Evolutionary conservation across 169 alveolate genomes (phyloP).

Genomic region (Amoebophrya sp.): DNA sequence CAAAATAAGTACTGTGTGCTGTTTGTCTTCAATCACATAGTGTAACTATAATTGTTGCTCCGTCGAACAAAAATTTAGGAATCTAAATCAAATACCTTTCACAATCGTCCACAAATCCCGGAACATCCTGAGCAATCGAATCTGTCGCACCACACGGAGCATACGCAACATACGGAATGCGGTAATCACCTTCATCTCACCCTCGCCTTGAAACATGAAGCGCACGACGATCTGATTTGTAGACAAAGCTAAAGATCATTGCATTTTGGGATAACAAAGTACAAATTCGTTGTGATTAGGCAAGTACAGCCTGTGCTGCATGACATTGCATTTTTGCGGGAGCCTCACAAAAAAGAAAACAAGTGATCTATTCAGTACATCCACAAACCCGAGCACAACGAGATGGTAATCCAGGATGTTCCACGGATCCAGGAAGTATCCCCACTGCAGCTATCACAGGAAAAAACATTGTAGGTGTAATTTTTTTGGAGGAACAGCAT

Average conservation of each 20-base stretch:
- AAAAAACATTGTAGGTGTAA: too few relatives aligned
- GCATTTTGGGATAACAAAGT: too few relatives aligned
- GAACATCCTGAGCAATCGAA: not conserved
- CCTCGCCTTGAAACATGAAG: not conserved
- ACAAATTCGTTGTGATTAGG: too few relatives aligned
- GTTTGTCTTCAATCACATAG: too few relatives aligned
- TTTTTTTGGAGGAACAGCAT: too few relatives aligned
- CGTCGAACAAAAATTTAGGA: too few relatives aligned
- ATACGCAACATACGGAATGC: not conserved
- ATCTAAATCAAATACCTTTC: not conserved
- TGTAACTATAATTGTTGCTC: too few relatives aligned
- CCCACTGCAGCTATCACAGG: not conserved
- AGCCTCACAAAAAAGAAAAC: not conserved
- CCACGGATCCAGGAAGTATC: constrained; percentile 1
- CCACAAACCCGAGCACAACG: constrained; percentile 8
- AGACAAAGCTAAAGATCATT: too few relatives aligned
- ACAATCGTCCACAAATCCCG: constrained; percentile 17
- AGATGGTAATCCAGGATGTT: constrained; percentile 10
- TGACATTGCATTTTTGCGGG: too few relatives aligned
- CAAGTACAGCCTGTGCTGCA: too few relatives aligned
- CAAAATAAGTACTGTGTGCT: too few relatives aligned
- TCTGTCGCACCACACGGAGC: constrained; percentile 20
- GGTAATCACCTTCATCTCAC: not conserved
- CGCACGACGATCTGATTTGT: constrained; percentile 13
- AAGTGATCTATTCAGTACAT: not conserved